Evolutionary conservation across 768 basidiomycete genomes (phyloP).

Genomic region (Pulveroboletus sp.): DNA sequence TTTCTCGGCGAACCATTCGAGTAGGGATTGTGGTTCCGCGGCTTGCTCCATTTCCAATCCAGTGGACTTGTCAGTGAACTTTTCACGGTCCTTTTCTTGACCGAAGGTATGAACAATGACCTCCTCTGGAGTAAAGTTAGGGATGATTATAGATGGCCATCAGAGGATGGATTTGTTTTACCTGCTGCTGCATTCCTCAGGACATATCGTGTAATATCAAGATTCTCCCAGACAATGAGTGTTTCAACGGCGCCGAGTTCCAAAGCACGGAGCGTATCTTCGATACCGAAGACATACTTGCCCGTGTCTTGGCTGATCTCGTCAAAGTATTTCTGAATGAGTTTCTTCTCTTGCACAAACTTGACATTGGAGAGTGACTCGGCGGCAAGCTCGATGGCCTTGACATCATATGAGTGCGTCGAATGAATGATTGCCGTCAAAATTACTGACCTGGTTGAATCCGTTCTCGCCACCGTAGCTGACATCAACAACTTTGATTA

Average conservation of each 20-base stretch:
- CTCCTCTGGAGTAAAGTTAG: constrained; percentile 55
- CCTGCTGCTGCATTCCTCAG: constrained; percentile 92
- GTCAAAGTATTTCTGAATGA: constrained; percentile 98
- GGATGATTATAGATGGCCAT: background rate
- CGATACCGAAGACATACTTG: constrained; percentile 96
- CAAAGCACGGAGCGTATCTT: constrained; percentile 93
- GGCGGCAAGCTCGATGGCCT: constrained; percentile 96
- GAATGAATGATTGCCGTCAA: background rate
- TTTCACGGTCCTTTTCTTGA: constrained; percentile 89
- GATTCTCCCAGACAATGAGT: constrained; percentile 96
- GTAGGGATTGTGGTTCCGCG: constrained; percentile 75
- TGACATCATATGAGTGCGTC: background rate
- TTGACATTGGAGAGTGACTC: constrained; percentile 98
- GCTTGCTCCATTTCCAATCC: constrained; percentile 92
- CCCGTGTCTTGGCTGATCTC: constrained; percentile 98
- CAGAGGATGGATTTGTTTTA: constrained; percentile 30
- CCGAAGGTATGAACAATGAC: constrained; percentile 77
- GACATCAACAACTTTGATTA: constrained; percentile 98
- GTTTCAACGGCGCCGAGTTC: constrained; percentile 97
- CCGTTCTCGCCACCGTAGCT: constrained; percentile 99
- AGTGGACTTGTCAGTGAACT: constrained; percentile 93
- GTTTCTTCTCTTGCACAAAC: constrained; percentile 97
- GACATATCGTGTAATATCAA: constrained; percentile 84
- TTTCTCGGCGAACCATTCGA: constrained; percentile 99
- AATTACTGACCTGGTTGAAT: constrained; percentile 83